Percentiles rank a stretch among this genome's conserved stretches.
phyloP scores from a whole-genome alignment of 108 stramenopile genomes.

The Aurantiochytrium sp. region DNA sequence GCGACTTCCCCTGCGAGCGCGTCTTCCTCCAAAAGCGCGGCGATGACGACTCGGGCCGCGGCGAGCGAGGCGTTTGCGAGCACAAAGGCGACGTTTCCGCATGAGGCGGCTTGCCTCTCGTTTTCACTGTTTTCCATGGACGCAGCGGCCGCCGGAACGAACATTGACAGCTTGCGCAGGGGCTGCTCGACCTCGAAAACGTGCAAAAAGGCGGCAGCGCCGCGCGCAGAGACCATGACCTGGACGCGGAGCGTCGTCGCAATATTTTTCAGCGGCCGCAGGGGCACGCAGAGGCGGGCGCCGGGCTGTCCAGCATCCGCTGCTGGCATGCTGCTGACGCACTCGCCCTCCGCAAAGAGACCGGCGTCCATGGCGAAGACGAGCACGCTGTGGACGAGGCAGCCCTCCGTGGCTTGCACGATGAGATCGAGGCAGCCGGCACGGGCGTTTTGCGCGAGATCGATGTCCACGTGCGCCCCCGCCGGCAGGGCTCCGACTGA shows the following conservation, averaged over 20 bases:
- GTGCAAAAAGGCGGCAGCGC: conserved; percentile 35
- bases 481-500: conserved; percentile 35
- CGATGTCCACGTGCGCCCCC: conserved; percentile 35
- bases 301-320: background rate
- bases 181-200: conserved; percentile 45
- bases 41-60: background rate
- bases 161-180: background rate
- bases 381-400: conserved; percentile 28
- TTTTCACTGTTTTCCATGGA: background rate
- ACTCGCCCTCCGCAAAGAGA: conserved; percentile 40
- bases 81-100: background rate
- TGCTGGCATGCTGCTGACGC: background rate
- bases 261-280: conserved; percentile 9
- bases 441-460: background rate
- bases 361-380: conserved; percentile 46
- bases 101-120: no score
- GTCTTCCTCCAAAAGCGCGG: background rate
- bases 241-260: conserved; percentile 34
- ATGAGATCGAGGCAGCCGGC: background rate
- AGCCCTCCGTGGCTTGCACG: background rate
- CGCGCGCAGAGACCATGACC: conserved; percentile 45
- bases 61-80: background rate
- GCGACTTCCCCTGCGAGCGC: background rate
- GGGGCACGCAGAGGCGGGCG: background rate
- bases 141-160: background rate